A percentile compares a stretch with the other conserved stretches of the same genome.
phyloP scores from a whole-genome alignment of 2,329 filamentous ascomycete species.

The Aspergillus piperis region DNA sequence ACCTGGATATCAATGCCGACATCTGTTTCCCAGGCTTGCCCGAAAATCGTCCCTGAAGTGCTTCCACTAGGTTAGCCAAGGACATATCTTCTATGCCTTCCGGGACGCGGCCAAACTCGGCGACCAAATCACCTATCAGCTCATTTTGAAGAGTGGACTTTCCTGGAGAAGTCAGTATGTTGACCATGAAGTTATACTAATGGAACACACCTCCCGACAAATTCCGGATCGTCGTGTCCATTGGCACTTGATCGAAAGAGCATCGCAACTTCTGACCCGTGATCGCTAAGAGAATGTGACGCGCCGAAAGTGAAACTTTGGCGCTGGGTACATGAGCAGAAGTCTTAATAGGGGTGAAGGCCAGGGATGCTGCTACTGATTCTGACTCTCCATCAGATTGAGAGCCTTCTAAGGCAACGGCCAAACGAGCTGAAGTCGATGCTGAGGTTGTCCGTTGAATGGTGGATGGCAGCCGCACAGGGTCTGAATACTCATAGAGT shows the following conservation, averaged over 20 bases:
- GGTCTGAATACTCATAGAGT: conserved; percentile 12
- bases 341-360: background rate
- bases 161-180: conserved; percentile 24
- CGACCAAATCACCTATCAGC: conserved; percentile 45
- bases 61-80: conserved; percentile 33
- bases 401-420: too few species aligned
- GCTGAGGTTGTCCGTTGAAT: background rate
- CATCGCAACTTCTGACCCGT: conserved; percentile 22
- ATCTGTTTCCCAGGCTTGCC: conserved; percentile 36
- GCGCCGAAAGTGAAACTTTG: conserved; percentile 13
- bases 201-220: conserved; percentile 25
- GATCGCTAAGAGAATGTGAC: conserved; percentile 18
- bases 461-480: background rate
- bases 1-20: conserved; percentile 30
- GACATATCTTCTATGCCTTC: conserved; percentile 44
- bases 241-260: conserved; percentile 19
- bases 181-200: background rate
- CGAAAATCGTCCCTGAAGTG: conserved; percentile 31
- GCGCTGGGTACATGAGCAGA: background rate
- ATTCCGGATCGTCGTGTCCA: conserved; percentile 35
- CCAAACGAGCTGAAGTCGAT: background rate
- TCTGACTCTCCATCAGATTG: background rate
- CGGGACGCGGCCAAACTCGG: conserved; percentile 45
- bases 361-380: too few species aligned
- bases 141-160: conserved; percentile 51